Evolutionary conservation across 768 basidiomycete species (phyloP), one percentile per base, ranked within the genome.

Genomic region (Leccinum imitatum): DNA sequence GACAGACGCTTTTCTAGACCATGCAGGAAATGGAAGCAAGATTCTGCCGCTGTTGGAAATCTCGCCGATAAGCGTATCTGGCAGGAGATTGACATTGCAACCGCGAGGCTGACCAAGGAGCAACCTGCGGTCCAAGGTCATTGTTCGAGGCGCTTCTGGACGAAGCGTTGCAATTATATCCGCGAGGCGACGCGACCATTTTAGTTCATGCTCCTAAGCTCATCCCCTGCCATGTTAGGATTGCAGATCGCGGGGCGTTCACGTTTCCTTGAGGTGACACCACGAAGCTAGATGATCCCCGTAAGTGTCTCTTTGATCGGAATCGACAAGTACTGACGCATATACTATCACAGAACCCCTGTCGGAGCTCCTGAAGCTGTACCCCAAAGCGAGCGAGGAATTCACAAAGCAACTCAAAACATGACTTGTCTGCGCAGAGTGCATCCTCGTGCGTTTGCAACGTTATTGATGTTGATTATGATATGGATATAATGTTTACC

Each of bases 81-180:
- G 6, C 19, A 1, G 0, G 60, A 61, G 14, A 33, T 37, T 14
- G 11, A 33, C 13, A 10, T 2, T 4, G 37, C 39, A 17, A 48
- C 37, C 0, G 53, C 4, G 0, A 67, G 30, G 11, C 57, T 65
- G 50, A 17, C 27, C 52, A 39, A 19, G 21, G 64, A 68, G 14
- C 13, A 54, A 6, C 59, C 53, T 0, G 4, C 56, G 2, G 52
- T 71, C 1, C 46, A 59, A 63, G 64, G 41, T 60, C 69, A 15
- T 4, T 74, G 51, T 67, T 66, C 10, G 70, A 72, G 21, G 67
- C 63, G 3, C 57, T 70, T 47, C 14, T 77, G 9, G 67, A 72
- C 7, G 55, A 64, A 11, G 57, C 67, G 9, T 15, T 61, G n/a
- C 30, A 15, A 14, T 13, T 63, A 3, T 78, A 70, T 62, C 70